A percentile compares a stretch with the other conserved stretches of the same genome.
phyloP scores from a whole-genome alignment of 2,329 filamentous ascomycete species.

The Fonsecaea multimorphosa region DNA sequence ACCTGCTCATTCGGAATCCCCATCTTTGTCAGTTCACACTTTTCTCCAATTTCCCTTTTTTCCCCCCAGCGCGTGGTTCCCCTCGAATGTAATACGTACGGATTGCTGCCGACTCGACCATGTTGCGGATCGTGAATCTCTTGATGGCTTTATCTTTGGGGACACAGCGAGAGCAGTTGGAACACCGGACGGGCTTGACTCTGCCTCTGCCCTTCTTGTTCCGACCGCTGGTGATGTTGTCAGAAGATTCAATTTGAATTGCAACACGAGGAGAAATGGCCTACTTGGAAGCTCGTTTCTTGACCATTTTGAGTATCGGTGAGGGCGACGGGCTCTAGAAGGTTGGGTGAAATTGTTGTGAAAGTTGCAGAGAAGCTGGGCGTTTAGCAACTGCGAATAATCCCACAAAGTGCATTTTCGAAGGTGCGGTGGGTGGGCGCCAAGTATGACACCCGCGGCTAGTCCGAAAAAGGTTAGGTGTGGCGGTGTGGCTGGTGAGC shows the following conservation, averaged over 20 bases:
- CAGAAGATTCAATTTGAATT: background rate
- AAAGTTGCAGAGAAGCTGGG: background rate
- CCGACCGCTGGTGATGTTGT: conserved; percentile 71
- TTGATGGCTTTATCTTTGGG: conserved; percentile 99
- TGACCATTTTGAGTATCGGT: conserved; percentile 65
- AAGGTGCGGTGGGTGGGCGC: conserved; percentile 2
- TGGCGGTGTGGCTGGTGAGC: background rate
- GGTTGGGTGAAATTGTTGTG: background rate
- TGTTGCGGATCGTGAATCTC: conserved; percentile 99
- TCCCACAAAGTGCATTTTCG: conserved; percentile 1
- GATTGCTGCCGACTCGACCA: conserved; percentile 99
- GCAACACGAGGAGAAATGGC: conserved; percentile 40
- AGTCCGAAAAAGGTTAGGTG: background rate
- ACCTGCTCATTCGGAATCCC: conserved; percentile 63
- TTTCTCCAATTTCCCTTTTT: background rate
- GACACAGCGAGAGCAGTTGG: conserved; percentile 86
- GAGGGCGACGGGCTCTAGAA: background rate
- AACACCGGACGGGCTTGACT: conserved; percentile 97
- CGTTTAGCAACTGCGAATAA: background rate
- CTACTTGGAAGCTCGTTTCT: conserved; percentile 78
- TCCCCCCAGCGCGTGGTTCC: background rate
- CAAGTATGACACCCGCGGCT: background rate
- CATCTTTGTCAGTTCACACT: background rate
- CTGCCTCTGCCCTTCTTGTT: conserved; percentile 98
- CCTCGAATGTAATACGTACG: conserved; percentile 69